Conservation (phyloP, 495 filamentous ascomycete genomes). For the Penicillium subrubescens region DNA sequence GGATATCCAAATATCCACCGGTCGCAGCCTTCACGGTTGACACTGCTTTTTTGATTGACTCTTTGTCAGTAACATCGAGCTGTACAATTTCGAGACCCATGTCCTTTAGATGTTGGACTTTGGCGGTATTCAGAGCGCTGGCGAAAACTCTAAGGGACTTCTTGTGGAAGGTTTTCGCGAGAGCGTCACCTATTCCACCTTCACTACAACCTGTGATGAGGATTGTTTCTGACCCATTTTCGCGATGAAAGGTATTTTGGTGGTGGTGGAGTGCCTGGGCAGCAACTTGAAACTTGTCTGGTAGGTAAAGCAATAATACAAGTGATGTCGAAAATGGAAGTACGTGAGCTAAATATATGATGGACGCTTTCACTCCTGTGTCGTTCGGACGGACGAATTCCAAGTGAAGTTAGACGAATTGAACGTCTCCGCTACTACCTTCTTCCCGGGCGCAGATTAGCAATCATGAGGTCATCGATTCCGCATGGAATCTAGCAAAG, state of each 20-base stretch:
- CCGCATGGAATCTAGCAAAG: not conserved
- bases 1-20: no score
- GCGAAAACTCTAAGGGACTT: conserved; percentile 13
- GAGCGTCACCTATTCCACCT: conserved; percentile 14
- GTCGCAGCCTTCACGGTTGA: not conserved
- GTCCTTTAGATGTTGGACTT: not conserved
- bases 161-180: conserved; percentile 11
- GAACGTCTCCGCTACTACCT: not conserved
- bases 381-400: not conserved
- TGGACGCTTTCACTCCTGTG: no score
- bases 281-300: no score
- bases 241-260: no score
- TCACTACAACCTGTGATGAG: not conserved
- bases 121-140: conserved; percentile 3
- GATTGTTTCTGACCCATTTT: no score
- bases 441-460: conserved; percentile 1
- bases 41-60: conserved; percentile 10
- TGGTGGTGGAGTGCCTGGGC: no score
- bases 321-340: no score
- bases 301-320: no score
- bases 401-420: not conserved
- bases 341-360: no score
- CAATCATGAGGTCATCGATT: conserved; percentile 7
- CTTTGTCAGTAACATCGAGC: conserved; percentile 10
- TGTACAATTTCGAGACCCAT: conserved; percentile 7